Evolutionary conservation across 345 rosid species (phyloP), one percentile per base, ranked within the genome.

Genomic region (Dipteronia dyeriana): DNA sequence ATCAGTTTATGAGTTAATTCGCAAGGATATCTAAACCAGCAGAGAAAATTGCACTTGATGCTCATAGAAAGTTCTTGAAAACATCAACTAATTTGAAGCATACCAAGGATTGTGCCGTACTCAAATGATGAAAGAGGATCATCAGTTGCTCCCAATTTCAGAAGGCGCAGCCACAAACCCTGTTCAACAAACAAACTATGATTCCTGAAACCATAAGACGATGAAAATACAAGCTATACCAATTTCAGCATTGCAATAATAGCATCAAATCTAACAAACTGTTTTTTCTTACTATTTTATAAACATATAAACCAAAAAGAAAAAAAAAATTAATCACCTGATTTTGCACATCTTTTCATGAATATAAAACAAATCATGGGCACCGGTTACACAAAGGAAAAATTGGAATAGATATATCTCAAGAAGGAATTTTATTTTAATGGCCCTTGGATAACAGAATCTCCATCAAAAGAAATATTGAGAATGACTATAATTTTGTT

Each of bases 101-200:
- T 94, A 91, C 97, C 98, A 81, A 91, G 86, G 74, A 97, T 94
- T 66, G 99, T 97, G 85, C 99, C 99, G 29, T 97, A 91, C 84
- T 97, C 99, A 77, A 97, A 97, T 67, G 99, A 97, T 79, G 99
- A 94, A 83, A 97, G 97, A 29, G 99, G 98, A 88, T 97, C 99
- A 74, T 91, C 99, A 75, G 90, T 83, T 73, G 94, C 85, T 76
- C 95, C 98, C 73, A 97, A 79, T 88, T 94, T 90, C 77, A 97
- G 84, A 79, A 97, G 97, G 76, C 97, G 98, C 68, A 90, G 80
- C 99, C 98, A 97, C 73, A 97, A 85, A 59, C 99, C 99, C 99
- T 97, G 84, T 70, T 78, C 31, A 61, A 78, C 43, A 54, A 62
- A 43, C 23, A 57, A 80, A 75, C 60, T 72, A 76, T 60, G 80